These are phyloP conservation scores for Mycena leptocephala DNA, from an alignment of 768 basidiomycete species.

Conservation along the genomic window DNA sequence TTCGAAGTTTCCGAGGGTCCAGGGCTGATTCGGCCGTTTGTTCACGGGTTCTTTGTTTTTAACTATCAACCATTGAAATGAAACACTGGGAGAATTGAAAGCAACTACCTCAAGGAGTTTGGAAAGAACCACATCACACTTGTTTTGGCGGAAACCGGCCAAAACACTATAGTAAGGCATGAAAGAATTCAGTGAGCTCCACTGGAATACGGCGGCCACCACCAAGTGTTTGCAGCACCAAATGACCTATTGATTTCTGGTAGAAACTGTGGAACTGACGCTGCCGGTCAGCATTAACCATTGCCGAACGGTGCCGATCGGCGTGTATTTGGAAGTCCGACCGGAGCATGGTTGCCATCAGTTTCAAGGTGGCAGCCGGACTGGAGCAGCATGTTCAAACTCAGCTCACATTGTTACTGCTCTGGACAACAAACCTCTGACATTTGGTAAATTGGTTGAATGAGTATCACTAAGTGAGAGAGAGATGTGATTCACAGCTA, in stretches of 20 bases:
- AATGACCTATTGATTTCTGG: too few relatives aligned
- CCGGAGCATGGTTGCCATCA: neutral
- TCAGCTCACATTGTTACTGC: slow-evolving; percentile 4
- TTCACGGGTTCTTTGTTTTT: neutral
- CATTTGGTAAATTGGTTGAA: neutral
- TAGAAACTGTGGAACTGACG: too few relatives aligned
- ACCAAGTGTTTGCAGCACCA: too few relatives aligned
- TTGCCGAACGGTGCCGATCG: too few relatives aligned
- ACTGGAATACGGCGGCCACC: too few relatives aligned
- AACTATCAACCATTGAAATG: too few relatives aligned
- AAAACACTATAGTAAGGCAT: neutral
- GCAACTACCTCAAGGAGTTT: neutral
- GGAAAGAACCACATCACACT: neutral
- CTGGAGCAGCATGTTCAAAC: neutral
- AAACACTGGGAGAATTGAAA: too few relatives aligned
- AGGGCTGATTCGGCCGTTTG: neutral
- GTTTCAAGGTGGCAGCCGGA: neutral
- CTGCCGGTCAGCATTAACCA: too few relatives aligned
- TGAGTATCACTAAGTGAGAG: neutral
- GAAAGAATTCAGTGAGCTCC: neutral
- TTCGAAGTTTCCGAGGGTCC: neutral
- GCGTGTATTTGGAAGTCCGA: neutral
- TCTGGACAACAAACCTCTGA: neutral
- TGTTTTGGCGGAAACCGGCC: neutral
- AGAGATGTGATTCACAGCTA: neutral